These are phyloP conservation scores for Apiospora arundinis DNA, from an alignment of 2,329 filamentous ascomycete genomes.

Conservation along the genomic window DNA sequence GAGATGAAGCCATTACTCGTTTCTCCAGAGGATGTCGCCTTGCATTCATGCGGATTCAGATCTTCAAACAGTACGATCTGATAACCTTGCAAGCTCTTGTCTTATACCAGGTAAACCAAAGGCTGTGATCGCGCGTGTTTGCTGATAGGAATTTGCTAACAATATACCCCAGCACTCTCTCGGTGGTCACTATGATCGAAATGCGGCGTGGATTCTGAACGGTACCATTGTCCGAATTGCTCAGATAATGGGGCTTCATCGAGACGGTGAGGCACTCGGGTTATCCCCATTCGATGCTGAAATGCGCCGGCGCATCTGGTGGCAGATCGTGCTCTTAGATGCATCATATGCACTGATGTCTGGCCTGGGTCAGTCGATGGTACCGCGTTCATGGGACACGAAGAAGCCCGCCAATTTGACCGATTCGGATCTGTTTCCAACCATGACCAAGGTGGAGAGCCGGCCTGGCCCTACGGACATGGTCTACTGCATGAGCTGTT, in stretches of 20 bases:
- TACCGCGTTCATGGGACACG: constrained; percentile 62
- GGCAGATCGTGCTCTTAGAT: constrained; percentile 66
- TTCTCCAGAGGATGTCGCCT: constrained; percentile 59
- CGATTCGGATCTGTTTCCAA: constrained; percentile 63
- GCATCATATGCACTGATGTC: constrained; percentile 63
- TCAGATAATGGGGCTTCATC: constrained; percentile 71
- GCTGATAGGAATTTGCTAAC: not conserved
- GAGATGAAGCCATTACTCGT: constrained; percentile 55
- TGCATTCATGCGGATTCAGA: constrained; percentile 58
- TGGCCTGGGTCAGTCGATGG: constrained; percentile 59
- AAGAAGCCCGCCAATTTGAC: constrained; percentile 63
- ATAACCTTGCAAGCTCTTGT: constrained; percentile 64
- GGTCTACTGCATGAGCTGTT: constrained; percentile 60
- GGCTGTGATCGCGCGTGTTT: not conserved
- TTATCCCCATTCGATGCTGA: constrained; percentile 69
- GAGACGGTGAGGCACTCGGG: constrained; percentile 62
- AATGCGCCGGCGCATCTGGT: constrained; percentile 72
- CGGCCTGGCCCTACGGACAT: constrained; percentile 66
- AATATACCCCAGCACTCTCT: constrained; percentile 53
- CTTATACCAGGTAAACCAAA: constrained; percentile 57
- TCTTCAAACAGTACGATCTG: constrained; percentile 65
- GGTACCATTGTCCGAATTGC: constrained; percentile 68
- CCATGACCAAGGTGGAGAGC: constrained; percentile 55
- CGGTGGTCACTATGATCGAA: constrained; percentile 63
- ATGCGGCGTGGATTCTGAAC: constrained; percentile 66